Percentiles rank a stretch among this genome's conserved stretches.
phyloP scores from a whole-genome alignment of 2,329 filamentous ascomycete genomes.

The Penicillium hesseltinei region DNA sequence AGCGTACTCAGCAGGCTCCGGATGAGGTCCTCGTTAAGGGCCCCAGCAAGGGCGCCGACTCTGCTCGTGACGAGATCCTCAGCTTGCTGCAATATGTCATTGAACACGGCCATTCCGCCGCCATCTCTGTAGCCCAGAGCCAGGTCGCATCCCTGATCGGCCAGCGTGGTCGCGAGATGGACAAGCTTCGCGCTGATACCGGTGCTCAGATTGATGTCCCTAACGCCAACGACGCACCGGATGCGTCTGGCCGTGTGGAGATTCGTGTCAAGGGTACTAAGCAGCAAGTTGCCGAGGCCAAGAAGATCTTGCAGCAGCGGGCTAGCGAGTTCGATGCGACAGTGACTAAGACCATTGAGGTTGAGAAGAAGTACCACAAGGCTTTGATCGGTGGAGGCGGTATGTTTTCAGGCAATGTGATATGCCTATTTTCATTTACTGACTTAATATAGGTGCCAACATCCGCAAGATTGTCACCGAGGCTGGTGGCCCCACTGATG shows the following conservation, averaged over 20 bases:
- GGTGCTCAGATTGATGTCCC: slow-evolving; percentile 92
- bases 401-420: slow-evolving; percentile 49
- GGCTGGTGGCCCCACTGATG: slow-evolving; percentile 86
- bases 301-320: slow-evolving; percentile 85
- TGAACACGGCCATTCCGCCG: slow-evolving; percentile 79
- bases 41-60: slow-evolving; percentile 87
- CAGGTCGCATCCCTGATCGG: slow-evolving; percentile 94
- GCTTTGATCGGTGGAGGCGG: slow-evolving; percentile 84
- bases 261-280: slow-evolving; percentile 92
- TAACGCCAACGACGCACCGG: slow-evolving; percentile 67
- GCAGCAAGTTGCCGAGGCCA: slow-evolving; percentile 83
- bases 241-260: slow-evolving; percentile 68
- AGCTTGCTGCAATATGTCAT: slow-evolving; percentile 84
- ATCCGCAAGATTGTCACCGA: slow-evolving; percentile 82
- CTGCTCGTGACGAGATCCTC: slow-evolving; percentile 86
- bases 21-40: slow-evolving; percentile 92
- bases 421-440: slow-evolving; percentile 28
- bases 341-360: slow-evolving; percentile 76
- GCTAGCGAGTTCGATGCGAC: slow-evolving; percentile 85
- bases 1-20: slow-evolving; percentile 68
- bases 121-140: slow-evolving; percentile 81
- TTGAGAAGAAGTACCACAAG: slow-evolving; percentile 90
- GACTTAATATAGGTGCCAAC: slow-evolving; percentile 65
- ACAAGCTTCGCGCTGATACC: slow-evolving; percentile 78
- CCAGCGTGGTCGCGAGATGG: slow-evolving; percentile 83